Evolutionary conservation across 768 basidiomycete genomes (phyloP), one percentile per base, ranked within the genome.

Genomic region (Leccinum rimulosum): DNA sequence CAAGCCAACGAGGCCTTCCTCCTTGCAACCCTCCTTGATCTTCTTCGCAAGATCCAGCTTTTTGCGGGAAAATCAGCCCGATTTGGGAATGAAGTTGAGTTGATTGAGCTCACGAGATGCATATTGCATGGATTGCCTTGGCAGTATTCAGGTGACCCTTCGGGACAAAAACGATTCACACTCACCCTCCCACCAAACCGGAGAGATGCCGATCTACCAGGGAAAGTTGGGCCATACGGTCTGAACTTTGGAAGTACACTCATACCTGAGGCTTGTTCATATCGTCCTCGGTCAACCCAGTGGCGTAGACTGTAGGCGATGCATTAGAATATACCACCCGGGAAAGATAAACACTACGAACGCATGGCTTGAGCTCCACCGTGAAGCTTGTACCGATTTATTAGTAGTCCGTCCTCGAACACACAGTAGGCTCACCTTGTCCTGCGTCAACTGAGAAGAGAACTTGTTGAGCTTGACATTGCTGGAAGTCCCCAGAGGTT

Each of bases 111-210:
- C 71, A 89, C 90, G 31, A 93, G 80, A 69, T 94, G 91, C 50
- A 79, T 80, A 68, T 95, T 95, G 71, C 93, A 95, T 3, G 92
- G 91, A 70, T 93, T 94, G 40, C 91, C 90, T 69, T 88, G 61
- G 54, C 30, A 27, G 19, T 52, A 36, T 55, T 61, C 22, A 56
- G 54, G 17, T 22, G 22, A 45, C 56, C 11, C 22, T 22, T 50
- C 51, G 25, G 1, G 40, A 43, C 17, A 36, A 36, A 36, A 50
- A 49, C 10, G 45, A 27, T 30, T 15, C 15, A 40, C 10, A 54
- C 63, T 60, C 63, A 88, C 91, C 91, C 81, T 94, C 92, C 91
- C 91, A 95, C 92, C 92, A 95, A 54, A 93, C 81, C 3, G 90
- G 87, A 31, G 89, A 89, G 67, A 95, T 92, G 50, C 93, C 93